These are phyloP conservation scores for Aspergillus pseudonomiae DNA, from an alignment of 2,329 filamentous ascomycete genomes.

Conservation along the genomic window DNA sequence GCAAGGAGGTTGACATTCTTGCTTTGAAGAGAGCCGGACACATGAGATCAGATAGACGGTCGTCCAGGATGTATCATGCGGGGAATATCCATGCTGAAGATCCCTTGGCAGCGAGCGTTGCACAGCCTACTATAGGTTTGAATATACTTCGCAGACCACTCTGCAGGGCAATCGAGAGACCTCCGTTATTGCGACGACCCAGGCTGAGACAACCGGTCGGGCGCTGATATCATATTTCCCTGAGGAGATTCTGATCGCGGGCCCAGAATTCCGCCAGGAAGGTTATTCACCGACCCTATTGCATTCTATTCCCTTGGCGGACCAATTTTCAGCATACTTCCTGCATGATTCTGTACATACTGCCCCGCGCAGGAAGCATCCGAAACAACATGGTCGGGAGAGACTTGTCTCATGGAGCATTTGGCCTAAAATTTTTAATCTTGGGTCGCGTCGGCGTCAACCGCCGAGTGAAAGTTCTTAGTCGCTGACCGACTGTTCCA, in stretches of 20 bases:
- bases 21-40: background rate
- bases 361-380: background rate
- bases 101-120: constrained; percentile 21
- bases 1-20: constrained; percentile 3
- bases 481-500: constrained; percentile 3
- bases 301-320: constrained; percentile 8
- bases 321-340: constrained; percentile 6
- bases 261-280: background rate
- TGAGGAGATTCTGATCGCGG: background rate
- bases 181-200: background rate
- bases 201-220: background rate
- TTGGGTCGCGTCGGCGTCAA: constrained; percentile 2
- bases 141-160: background rate
- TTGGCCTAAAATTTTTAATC: background rate
- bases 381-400: background rate
- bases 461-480: background rate
- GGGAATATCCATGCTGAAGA: constrained; percentile 22
- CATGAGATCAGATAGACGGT: background rate
- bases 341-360: background rate
- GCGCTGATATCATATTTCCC: background rate
- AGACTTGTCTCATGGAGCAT: constrained; percentile 6
- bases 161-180: background rate
- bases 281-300: constrained; percentile 4
- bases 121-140: background rate
- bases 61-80: background rate